Base-by-base conservation (phyloP, 768 basidiomycete genomes). In the Leccinum subgranulosum region DNA sequence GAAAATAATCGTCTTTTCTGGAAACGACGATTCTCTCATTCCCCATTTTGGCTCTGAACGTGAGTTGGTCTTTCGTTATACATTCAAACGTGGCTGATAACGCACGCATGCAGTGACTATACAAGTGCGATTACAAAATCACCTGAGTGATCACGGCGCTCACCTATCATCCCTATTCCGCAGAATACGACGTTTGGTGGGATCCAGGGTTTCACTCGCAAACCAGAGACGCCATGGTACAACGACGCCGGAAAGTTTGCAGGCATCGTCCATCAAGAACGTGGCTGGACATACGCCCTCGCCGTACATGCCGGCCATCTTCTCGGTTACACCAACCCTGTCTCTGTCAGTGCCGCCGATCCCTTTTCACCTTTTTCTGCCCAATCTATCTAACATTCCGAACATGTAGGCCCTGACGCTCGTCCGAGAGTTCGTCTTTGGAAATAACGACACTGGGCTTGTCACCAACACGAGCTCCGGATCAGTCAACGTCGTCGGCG, bases 141-240 rank as follows among this genome's bases (percentile, higher is more conserved):
- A 31, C 34, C 31, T 11, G 3, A 19, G 15, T 28, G 27, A 34
- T n/a, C 17, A 23, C 31, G 4, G 33, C 17, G 50, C 58, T 54
- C 33, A 62, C 33, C 36, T 31, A 5, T 33, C 12, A 33, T 23
- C 49, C 17, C 0, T 17, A 45, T 51, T 55, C 31, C 46, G 0
- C 51, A 89, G 85, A 91, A 91, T 63, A 88, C 87, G 25, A 89
- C 89, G 0, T 91, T 90, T 61, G 88, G 87, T 25, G 88, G 87
- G 6, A 84, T 85, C 45, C 86, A 83, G 70, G 89, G 89, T 4
- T 91, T 91, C 68, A 84, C 85, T 4, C 76, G 81, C 49, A 77
- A 79, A 56, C 89, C 89, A 0, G 79, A 84, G 3, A 90, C 89
- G 0, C 80, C 84, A 0, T 90, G 87, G 86, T 73, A 71, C 54